Evolutionary conservation across 495 filamentous ascomycete species (phyloP), one percentile per base, ranked within the genome.

Genomic region (Podospora pseudoanserina): DNA sequence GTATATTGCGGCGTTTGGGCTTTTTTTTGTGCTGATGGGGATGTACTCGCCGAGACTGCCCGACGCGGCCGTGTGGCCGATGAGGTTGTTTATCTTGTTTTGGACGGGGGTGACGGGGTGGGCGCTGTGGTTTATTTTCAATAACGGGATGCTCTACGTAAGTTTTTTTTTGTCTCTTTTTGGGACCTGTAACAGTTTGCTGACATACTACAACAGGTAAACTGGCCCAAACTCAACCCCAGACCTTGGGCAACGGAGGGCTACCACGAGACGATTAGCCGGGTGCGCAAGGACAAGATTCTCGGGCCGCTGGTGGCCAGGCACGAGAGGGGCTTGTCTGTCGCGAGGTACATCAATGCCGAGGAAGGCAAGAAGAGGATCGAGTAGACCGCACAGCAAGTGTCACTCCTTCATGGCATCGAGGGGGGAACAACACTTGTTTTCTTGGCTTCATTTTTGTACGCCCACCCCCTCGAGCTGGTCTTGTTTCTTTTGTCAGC

Each of bases 311-410:
- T 91, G 65, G 87, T 94, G 53, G 86, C 86, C 16, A 83, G 86
- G 70, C 92, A 93, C 72, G 91, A 93, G 76, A 83, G 91, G 26
- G 91, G 92, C 13, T 83, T 89, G 44, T 96, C 91, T 79, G 90
- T 88, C 68, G 89, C 90, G 32, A 82, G 90, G 57, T 86, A 95
- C 61, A 86, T 90, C 60, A 92, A 91, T 76, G 80, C 96, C 54
- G 94, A 97, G 77, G 94, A 98, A 74, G 94, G 94, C 19, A 98
- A 98, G 84, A 97, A 97, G 82, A 91, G 94, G 79, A 92, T 95
- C 70, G 93, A 97, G 76, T 96, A 78, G 64, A 71, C 16, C 23
- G 26, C 55, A 16, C 9, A 5, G 39, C 59, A 13, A 32, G 26
- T 53, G 20, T 19, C 39, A 49, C 39, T 13, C 2, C 9, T 3